Percentiles rank a stretch among this genome's conserved stretches.
These are phyloP conservation scores for Dimargaris xerosporica DNA, from an alignment of 192 early-diverging fungal species.

Conservation along the genomic window DNA sequence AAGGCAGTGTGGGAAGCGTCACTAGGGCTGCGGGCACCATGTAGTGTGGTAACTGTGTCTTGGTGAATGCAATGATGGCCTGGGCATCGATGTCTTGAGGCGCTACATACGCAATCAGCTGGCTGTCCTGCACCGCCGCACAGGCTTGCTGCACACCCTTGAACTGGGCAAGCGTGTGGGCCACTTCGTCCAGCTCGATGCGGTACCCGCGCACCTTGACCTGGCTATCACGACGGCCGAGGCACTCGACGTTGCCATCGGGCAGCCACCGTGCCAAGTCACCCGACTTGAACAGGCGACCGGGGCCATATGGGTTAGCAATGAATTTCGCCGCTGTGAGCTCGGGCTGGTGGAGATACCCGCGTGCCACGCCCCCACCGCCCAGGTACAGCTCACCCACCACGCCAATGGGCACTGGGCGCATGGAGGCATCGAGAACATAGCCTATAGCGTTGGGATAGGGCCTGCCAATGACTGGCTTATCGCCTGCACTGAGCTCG, in stretches of 20 bases:
- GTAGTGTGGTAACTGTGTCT: neutral
- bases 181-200: constrained; percentile 22
- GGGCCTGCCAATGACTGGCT: constrained; percentile 15
- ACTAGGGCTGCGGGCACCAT: neutral
- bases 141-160: constrained; percentile 13
- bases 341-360: constrained; percentile 23
- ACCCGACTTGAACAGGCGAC: constrained; percentile 21
- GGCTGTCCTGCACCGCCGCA: constrained; percentile 13
- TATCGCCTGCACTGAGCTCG: neutral
- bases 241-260: constrained; percentile 16
- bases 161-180: constrained; percentile 8
- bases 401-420: constrained; percentile 20
- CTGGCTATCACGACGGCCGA: constrained; percentile 21
- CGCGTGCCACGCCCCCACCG: constrained; percentile 17
- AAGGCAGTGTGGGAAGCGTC: neutral
- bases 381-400: constrained; percentile 23
- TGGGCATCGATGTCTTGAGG: constrained; percentile 9
- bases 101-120: constrained; percentile 19
- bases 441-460: constrained; percentile 15
- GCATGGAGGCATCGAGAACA: constrained; percentile 14
- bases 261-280: constrained; percentile 19
- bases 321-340: constrained; percentile 19
- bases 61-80: neutral
- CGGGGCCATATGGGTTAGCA: constrained; percentile 20
- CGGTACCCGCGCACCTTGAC: constrained; percentile 25